Conservation (phyloP, 352 stramenopile genomes). For the Blastocystis sp. region DNA sequence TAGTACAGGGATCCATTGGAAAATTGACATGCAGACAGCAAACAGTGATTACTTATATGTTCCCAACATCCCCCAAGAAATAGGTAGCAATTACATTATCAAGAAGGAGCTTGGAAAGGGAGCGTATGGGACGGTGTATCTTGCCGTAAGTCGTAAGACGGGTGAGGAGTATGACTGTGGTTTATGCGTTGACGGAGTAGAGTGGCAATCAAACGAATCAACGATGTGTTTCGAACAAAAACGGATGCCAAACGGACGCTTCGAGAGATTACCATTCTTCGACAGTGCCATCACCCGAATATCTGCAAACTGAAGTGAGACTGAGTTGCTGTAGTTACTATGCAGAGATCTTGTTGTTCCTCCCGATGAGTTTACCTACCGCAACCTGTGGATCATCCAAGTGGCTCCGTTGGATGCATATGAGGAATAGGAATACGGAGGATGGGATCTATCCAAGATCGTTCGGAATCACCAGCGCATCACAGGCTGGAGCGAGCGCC, state of each 20-base stretch:
- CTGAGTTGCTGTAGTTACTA: not conserved
- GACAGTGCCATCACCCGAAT: slow-evolving; percentile 51
- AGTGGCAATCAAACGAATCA: slow-evolving; percentile 55
- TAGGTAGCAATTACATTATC: slow-evolving; percentile 9
- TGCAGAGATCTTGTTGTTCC: slow-evolving; percentile 51
- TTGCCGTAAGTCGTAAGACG: slow-evolving; percentile 3
- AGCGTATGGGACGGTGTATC: slow-evolving; percentile 48
- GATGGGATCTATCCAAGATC: slow-evolving; percentile 50
- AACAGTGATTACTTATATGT: not conserved
- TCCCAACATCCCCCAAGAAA: slow-evolving; percentile 12
- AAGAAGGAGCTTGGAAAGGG: slow-evolving; percentile 55
- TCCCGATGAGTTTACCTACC: slow-evolving; percentile 36
- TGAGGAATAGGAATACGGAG: slow-evolving; percentile 35
- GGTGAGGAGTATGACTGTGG: not conserved
- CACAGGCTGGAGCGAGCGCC: slow-evolving; percentile 64
- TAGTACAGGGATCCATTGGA: not conserved
- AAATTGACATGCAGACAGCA: not conserved
- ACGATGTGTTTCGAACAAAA: slow-evolving; percentile 57
- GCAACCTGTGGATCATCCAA: slow-evolving; percentile 52
- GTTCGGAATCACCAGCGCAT: slow-evolving; percentile 64
- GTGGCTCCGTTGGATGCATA: not conserved
- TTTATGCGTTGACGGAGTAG: not conserved
- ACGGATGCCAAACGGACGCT: slow-evolving; percentile 55
- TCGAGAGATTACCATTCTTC: slow-evolving; percentile 47
- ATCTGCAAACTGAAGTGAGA: slow-evolving; percentile 22